Percentiles rank a stretch among this genome's conserved stretches.
phyloP scores from a whole-genome alignment of 139 green algal genomes.

The Chlorella sp. region DNA sequence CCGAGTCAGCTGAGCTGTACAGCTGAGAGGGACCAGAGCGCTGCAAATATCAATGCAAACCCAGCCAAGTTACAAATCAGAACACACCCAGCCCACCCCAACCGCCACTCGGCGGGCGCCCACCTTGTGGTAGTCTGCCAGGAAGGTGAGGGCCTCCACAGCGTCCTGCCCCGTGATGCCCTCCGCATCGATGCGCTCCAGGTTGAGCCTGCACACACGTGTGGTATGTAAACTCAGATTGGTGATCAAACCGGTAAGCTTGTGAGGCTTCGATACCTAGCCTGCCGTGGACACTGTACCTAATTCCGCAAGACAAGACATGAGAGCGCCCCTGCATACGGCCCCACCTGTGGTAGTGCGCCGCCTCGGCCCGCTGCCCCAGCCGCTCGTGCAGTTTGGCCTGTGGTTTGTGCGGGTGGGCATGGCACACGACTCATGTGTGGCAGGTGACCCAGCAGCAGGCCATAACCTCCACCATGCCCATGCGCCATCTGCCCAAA shows the following conservation, averaged over 20 bases:
- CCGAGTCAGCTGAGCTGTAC: too few relatives aligned
- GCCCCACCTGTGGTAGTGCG: constrained; percentile 69
- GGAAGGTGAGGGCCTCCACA: constrained; percentile 87
- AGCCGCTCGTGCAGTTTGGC: constrained; percentile 76
- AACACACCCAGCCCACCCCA: too few relatives aligned
- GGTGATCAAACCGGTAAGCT: too few relatives aligned
- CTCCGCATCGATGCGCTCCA: constrained; percentile 76
- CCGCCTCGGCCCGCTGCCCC: constrained; percentile 64
- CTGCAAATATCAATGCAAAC: not conserved
- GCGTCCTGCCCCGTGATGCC: constrained; percentile 59
- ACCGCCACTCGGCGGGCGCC: not conserved
- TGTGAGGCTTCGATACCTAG: too few relatives aligned
- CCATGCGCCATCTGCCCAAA: not conserved
- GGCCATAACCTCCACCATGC: not conserved
- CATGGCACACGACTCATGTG: too few relatives aligned
- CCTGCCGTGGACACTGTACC: too few relatives aligned
- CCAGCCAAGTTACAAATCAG: not conserved
- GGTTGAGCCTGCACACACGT: constrained; percentile 57
- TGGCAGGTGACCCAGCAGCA: too few relatives aligned
- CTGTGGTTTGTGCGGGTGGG: constrained; percentile 33
- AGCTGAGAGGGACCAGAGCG: too few relatives aligned
- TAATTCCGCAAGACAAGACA: too few relatives aligned
- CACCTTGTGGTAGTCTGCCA: constrained; percentile 78
- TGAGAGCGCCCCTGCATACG: too few relatives aligned
- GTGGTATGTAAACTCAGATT: too few relatives aligned